These are phyloP conservation scores for Ophiostoma montium DNA, from an alignment of 2,329 filamentous ascomycete genomes.

Conservation along the genomic window DNA sequence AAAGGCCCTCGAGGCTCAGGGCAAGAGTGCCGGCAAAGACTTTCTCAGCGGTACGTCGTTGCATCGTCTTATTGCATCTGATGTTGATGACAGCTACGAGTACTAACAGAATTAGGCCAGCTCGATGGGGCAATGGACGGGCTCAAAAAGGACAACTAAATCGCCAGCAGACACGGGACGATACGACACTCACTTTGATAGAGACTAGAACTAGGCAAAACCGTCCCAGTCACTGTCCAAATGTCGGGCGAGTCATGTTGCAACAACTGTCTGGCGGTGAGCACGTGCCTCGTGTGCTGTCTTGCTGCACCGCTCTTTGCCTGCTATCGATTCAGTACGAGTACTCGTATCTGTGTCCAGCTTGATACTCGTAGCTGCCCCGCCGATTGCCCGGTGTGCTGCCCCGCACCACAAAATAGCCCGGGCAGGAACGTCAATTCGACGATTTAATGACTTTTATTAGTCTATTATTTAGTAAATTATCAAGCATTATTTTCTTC, in stretches of 20 bases:
- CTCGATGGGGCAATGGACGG: conserved; percentile 20
- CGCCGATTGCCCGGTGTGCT: neutral
- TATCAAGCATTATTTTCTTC: neutral
- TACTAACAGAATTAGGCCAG: conserved; percentile 14
- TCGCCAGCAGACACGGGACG: neutral
- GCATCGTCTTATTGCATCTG: conserved; percentile 7
- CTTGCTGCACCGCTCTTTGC: too few relatives aligned
- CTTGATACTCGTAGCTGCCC: too few relatives aligned
- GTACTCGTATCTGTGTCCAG: too few relatives aligned
- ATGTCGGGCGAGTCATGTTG: too few relatives aligned
- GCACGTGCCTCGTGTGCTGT: too few relatives aligned
- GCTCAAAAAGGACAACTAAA: conserved; percentile 19
- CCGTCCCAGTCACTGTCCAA: too few relatives aligned
- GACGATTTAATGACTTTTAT: neutral
- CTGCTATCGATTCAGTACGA: too few relatives aligned
- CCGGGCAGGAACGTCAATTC: neutral
- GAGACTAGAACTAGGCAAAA: too few relatives aligned
- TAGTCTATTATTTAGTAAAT: neutral
- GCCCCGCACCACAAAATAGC: conserved; percentile 6
- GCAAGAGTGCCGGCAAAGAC: conserved; percentile 25
- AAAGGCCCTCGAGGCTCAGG: conserved; percentile 25
- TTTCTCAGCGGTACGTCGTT: conserved; percentile 21
- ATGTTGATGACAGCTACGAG: neutral
- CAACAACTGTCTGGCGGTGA: too few relatives aligned
- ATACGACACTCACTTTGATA: too few relatives aligned